These are phyloP conservation scores for Pseudocercospora musae DNA, from an alignment of 2,329 filamentous ascomycete genomes.

Conservation along the genomic window DNA sequence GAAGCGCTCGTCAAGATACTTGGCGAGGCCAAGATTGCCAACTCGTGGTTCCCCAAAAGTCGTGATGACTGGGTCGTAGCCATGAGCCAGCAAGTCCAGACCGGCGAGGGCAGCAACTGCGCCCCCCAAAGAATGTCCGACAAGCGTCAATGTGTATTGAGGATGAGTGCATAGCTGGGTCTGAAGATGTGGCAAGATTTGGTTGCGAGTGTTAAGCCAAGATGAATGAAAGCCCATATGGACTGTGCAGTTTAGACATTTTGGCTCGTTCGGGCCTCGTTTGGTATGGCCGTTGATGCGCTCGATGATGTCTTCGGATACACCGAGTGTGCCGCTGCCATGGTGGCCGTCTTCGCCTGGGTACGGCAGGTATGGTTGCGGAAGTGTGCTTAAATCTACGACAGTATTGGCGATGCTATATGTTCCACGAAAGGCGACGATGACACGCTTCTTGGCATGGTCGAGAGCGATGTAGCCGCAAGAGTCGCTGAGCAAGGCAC, in stretches of 20 bases:
- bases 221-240: slow-evolving; percentile 85
- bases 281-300: slow-evolving; percentile 10
- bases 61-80: slow-evolving; percentile 73
- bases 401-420: slow-evolving; percentile 92
- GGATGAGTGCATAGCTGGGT: slow-evolving; percentile 60
- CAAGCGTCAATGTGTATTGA: slow-evolving; percentile 69
- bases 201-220: slow-evolving; percentile 71
- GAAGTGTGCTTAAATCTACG: slow-evolving; percentile 81
- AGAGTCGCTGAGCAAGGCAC: slow-evolving; percentile 78
- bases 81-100: slow-evolving; percentile 74
- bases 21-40: slow-evolving; percentile 53
- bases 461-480: slow-evolving; percentile 94
- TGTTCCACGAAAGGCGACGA: slow-evolving; percentile 89
- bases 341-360: slow-evolving; percentile 55
- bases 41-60: slow-evolving; percentile 85
- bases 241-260: slow-evolving; percentile 84
- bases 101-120: slow-evolving; percentile 85
- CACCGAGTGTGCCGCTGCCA: slow-evolving; percentile 12
- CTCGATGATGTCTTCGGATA: slow-evolving; percentile 14
- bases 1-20: slow-evolving; percentile 56
- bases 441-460: slow-evolving; percentile 63
- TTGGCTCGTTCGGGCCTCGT: slow-evolving; percentile 42
- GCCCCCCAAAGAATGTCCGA: slow-evolving; percentile 90
- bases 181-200: slow-evolving; percentile 66
- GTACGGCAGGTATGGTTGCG: slow-evolving; percentile 89